These are phyloP conservation scores for Aureobasidium zeae DNA, from an alignment of 2,329 filamentous ascomycete genomes.

Conservation along the genomic window DNA sequence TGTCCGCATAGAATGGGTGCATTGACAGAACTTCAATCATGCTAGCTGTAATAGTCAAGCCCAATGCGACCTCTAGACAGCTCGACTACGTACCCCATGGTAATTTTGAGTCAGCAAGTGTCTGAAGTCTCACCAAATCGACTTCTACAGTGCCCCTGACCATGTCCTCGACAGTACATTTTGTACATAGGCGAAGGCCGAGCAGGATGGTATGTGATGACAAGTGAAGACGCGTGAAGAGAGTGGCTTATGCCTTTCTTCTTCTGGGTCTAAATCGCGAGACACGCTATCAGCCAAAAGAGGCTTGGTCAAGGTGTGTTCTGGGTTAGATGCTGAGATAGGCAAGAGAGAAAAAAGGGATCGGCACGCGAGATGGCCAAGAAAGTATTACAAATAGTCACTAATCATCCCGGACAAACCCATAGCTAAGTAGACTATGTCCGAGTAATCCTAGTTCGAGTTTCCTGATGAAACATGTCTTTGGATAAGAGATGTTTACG, in stretches of 20 bases:
- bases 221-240: neutral
- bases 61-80: too few species aligned
- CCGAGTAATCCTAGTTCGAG: conserved; percentile 3
- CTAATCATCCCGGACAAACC: neutral
- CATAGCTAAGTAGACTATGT: neutral
- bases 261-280: conserved; percentile 5
- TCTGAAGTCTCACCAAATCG: too few species aligned
- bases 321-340: conserved; percentile 4
- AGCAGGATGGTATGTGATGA: neutral
- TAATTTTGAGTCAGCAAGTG: too few species aligned
- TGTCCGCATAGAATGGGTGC: neutral
- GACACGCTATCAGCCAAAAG: neutral
- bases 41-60: neutral
- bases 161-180: neutral
- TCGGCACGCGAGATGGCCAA: conserved; percentile 4
- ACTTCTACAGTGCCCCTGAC: too few species aligned
- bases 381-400: conserved; percentile 15
- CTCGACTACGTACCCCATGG: too few species aligned
- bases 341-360: conserved; percentile 11
- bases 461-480: conserved; percentile 14
- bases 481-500: conserved; percentile 1
- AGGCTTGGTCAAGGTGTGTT: neutral
- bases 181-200: conserved; percentile 4
- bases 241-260: conserved; percentile 2
- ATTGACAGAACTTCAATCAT: neutral